A percentile compares a stretch with the other conserved stretches of the same genome.
These are phyloP conservation scores for Boechera divaricarpa DNA, from an alignment of 345 rosid species.

Conservation along the genomic window DNA sequence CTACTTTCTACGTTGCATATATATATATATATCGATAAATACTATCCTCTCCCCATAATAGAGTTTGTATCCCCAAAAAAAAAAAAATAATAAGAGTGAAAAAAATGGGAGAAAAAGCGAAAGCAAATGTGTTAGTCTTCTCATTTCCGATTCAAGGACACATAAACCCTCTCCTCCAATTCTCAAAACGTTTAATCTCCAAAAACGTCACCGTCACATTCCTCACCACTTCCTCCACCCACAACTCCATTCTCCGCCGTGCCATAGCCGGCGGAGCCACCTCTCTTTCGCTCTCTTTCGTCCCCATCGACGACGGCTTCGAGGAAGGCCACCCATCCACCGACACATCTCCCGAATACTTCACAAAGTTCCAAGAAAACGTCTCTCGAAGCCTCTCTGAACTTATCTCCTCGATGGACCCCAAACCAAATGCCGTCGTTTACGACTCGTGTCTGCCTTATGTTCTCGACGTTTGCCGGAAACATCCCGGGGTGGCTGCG, in stretches of 20 bases:
- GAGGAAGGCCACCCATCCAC: conserved; percentile 33
- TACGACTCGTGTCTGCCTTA: conserved; percentile 58
- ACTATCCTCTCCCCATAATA: not conserved
- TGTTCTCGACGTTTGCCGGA: conserved; percentile 38
- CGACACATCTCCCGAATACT: conserved; percentile 28
- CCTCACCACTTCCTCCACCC: conserved; percentile 50
- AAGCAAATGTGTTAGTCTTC: conserved; percentile 44
- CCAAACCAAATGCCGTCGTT: conserved; percentile 46
- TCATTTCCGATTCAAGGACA: conserved; percentile 57
- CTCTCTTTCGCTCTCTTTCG: conserved; percentile 41
- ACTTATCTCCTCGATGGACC: conserved; percentile 45
- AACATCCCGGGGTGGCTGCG: conserved; percentile 41
- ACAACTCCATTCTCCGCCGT: conserved; percentile 36
- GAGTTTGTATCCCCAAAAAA: too few species aligned
- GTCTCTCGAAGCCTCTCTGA: conserved; percentile 43
- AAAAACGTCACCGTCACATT: conserved; percentile 57
- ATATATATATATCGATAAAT: not conserved
- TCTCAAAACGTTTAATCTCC: conserved; percentile 59
- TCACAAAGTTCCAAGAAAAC: conserved; percentile 25
- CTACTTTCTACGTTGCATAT: not conserved
- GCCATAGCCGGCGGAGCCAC: conserved; percentile 43
- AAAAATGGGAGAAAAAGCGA: conserved; percentile 43
- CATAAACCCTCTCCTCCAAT: conserved; percentile 62
- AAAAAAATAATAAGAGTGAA: not conserved
- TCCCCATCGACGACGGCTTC: conserved; percentile 44